Base-by-base conservation (phyloP, 2,329 filamentous ascomycete genomes). In the Didymella glomerata region DNA sequence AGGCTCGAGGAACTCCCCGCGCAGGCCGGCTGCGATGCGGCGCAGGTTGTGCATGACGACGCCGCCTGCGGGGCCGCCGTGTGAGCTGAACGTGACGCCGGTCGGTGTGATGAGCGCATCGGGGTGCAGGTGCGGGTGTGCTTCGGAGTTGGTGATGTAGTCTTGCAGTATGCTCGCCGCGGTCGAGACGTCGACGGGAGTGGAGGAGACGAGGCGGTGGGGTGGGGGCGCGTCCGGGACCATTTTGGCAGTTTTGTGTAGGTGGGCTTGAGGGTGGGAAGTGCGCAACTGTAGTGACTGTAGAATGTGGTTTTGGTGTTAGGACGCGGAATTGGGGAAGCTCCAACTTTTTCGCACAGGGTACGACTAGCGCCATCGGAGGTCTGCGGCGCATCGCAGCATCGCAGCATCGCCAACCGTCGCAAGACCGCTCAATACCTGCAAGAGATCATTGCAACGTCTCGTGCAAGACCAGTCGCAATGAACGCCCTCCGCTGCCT, bases 41-140 rank as follows among this genome's bases (percentile, higher is more conserved):
- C 80, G 76, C 45, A 86, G 70, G 65, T 85, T 83, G 68, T 84
- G 82, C 51, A 86, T 76, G 14, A 80, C 76, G n/a, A 85, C 75
- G 8, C 81, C 79, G 42, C 82, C 81, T 18, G 66, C 69, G 0
- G 79, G 75, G 1, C 81, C 81, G 47, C 76, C 76, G 46, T 78
- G 71, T 16, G 79, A 74, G 22, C 76, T 73, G 67, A 79, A 81
- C 13, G 71, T 69, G 7, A 82, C 75, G 44, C 80, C 80, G 24
- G 73, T 73, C 10, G 76, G 70, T 16, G 74, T 78, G 41, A 83
- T 77, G 47, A 79, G 71, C 38, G 80, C 78, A 60, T 83, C 81
- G 0, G 82, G 82, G 67, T 84, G 82, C 8, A 83, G 74, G 67
- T 81, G 76, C n/a, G 81, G 71, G 57, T 77, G 70, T 5, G 70